Evolutionary conservation across 2,329 filamentous ascomycete species (phyloP).

Genomic region (Sclerotinia nivalis): DNA sequence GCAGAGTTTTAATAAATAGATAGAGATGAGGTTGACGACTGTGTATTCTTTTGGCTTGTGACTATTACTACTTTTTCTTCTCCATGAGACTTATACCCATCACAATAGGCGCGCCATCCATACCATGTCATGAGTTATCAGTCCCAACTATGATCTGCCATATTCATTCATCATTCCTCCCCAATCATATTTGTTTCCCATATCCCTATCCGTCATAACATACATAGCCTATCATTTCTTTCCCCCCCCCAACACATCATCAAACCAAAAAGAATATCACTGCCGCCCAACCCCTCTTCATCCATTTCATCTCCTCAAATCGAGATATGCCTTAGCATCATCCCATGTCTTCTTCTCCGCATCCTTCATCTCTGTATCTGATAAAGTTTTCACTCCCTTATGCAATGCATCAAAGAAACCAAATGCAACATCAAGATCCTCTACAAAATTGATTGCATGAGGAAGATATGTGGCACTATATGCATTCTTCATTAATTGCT

Average conservation of each 20-base stretch:
- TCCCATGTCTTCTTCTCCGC: slow-evolving; percentile 55
- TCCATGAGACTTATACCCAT: neutral
- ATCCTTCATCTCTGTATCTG: slow-evolving; percentile 49
- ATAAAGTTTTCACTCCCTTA: slow-evolving; percentile 57
- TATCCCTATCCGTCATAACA: neutral
- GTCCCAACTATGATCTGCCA: neutral
- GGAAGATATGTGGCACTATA: slow-evolving; percentile 56
- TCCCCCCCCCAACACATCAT: neutral
- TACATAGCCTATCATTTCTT: neutral
- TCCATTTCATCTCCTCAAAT: slow-evolving; percentile 32
- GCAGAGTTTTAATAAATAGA: neutral
- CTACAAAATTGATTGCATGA: slow-evolving; percentile 57
- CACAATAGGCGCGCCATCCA: neutral
- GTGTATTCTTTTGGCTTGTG: neutral
- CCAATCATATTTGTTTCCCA: neutral
- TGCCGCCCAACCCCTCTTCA: slow-evolving; percentile 34
- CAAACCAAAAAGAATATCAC: slow-evolving; percentile 25
- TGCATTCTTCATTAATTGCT: slow-evolving; percentile 48
- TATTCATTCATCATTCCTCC: neutral
- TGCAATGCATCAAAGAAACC: slow-evolving; percentile 60
- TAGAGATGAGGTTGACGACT: neutral
- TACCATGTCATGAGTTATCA: neutral
- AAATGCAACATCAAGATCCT: slow-evolving; percentile 59
- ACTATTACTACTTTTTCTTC: neutral
- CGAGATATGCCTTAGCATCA: slow-evolving; percentile 55